Evolutionary conservation across 345 rosid genomes (phyloP).

Genomic region (Murraya koenigii): DNA sequence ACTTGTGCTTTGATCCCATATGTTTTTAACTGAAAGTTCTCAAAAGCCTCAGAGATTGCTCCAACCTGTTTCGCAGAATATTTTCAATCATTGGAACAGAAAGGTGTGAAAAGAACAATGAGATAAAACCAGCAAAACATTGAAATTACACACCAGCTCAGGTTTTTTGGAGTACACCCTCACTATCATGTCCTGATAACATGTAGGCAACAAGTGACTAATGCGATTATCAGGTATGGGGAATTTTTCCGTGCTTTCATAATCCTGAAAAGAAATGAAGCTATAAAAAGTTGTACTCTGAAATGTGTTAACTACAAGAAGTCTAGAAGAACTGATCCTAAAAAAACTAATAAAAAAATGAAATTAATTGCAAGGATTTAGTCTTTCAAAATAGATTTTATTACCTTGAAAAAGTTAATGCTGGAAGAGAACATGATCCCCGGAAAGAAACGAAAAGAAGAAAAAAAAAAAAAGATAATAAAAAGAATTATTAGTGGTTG

Average conservation of each 20-base stretch:
- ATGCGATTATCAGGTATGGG: conserved; percentile 63
- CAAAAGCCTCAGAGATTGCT: conserved; percentile 83
- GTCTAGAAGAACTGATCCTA: not conserved
- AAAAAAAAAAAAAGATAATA: conserved; percentile 10
- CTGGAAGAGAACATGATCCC: conserved; percentile 40
- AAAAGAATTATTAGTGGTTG: conserved; percentile 2
- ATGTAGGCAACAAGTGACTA: conserved; percentile 83
- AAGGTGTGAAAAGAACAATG: not conserved
- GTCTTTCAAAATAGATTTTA: not conserved
- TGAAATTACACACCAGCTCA: conserved; percentile 59
- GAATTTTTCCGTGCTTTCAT: conserved; percentile 74
- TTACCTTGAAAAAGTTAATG: conserved; percentile 93
- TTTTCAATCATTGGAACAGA: not conserved
- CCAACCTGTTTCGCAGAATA: conserved; percentile 54
- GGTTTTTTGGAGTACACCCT: conserved; percentile 87
- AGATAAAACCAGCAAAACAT: not conserved
- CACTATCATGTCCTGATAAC: conserved; percentile 89
- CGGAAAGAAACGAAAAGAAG: too few species aligned
- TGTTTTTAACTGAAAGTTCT: conserved; percentile 80
- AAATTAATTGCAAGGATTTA: not conserved
- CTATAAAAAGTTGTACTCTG: not conserved
- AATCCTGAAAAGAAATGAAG: conserved; percentile 56
- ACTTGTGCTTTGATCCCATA: conserved; percentile 91
- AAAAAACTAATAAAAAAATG: not conserved
- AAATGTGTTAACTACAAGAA: not conserved